Base-by-base conservation (phyloP, 345 rosid species). In the Durio zibethinus region DNA sequence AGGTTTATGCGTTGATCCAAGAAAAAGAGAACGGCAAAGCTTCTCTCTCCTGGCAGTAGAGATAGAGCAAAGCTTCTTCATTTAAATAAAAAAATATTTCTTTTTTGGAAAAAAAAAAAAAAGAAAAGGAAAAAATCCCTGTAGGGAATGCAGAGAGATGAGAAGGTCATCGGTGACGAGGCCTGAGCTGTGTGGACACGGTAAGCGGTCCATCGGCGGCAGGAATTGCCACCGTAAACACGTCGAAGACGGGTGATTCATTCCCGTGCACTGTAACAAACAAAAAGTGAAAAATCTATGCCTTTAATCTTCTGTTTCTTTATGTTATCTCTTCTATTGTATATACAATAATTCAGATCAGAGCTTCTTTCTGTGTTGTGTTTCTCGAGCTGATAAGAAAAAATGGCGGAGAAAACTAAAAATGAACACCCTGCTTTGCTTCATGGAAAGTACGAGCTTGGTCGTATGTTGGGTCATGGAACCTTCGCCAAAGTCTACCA, bases 211-310 rank as follows among this genome's bases (percentile, higher is more conserved):
- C 43, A 77, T 85, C 75, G 95, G 92, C 91, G 94, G 92, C 91
- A 74, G 98, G 63, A 94, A 86, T 68, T 88, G 97, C 83, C 97
- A 95, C 90, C 91, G 97, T 75, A 92, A 95, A 82, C 94, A 93
- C 91, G 96, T 95, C 60, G 99, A 91, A 72, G 97, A 93, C 94
- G 97, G 98, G 92, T 93, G 97, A 93, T 86, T 84, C 62, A 60
- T 60, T 60, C 53, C 10, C 62, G 0, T 25, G 5, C 48, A 35
- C 43, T 67, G 20, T 23, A 8, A 18, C 59, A 16, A 18, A 15
- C 18, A 18, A 64, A 20, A 36, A 64, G 27, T 18, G 1, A 16
- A 53, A 60, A 62, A 10, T 52, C 50, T 75, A 54, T 78, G 36
- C 20, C 50, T 11, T 50, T 71, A 31, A 12, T 43, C 25, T 68